A percentile compares a stretch with the other conserved stretches of the same genome.
phyloP scores from a whole-genome alignment of 805 yeast species.

The Yarrowia keelungensis region DNA sequence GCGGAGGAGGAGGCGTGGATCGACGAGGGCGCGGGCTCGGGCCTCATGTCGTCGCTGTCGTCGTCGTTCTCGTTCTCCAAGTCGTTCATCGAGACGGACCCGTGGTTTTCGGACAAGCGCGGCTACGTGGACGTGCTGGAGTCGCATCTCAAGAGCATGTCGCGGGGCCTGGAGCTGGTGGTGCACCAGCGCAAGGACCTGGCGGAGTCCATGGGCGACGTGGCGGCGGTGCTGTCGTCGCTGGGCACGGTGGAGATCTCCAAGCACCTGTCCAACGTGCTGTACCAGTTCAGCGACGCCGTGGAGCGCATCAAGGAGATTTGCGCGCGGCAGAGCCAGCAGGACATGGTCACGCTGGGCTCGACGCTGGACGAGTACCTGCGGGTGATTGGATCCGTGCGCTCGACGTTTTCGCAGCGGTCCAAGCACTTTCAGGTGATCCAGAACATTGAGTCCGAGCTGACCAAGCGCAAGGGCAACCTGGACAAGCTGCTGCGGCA shows the following conservation, averaged over 20 bases:
- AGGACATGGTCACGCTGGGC: constrained; percentile 85
- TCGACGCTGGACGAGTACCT: constrained; percentile 87
- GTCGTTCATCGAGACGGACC: constrained; percentile 73
- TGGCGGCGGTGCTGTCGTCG: constrained; percentile 61
- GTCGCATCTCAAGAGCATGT: constrained; percentile 67
- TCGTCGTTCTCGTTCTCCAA: constrained; percentile 71
- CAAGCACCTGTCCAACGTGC: constrained; percentile 65
- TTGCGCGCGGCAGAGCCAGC: constrained; percentile 77
- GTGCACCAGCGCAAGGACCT: constrained; percentile 79
- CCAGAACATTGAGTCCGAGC: constrained; percentile 56
- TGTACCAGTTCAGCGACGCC: constrained; percentile 73
- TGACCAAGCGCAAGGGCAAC: constrained; percentile 56
- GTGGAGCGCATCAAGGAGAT: constrained; percentile 75
- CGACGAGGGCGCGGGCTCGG: constrained; percentile 48
- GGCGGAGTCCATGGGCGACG: constrained; percentile 70
- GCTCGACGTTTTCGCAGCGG: constrained; percentile 76
- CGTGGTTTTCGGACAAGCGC: constrained; percentile 73
- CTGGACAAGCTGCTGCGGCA: constrained; percentile 57
- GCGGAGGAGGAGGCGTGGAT: constrained; percentile 35
- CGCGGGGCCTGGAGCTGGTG: constrained; percentile 74
- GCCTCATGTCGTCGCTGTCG: constrained; percentile 73
- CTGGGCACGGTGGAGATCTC: constrained; percentile 79
- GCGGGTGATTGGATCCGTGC: constrained; percentile 75
- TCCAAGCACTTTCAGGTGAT: constrained; percentile 60
- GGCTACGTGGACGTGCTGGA: constrained; percentile 75